Evolutionary conservation across 352 stramenopile genomes (phyloP), one percentile per base, ranked within the genome.

Genomic region (Phytophthora palmivora): DNA sequence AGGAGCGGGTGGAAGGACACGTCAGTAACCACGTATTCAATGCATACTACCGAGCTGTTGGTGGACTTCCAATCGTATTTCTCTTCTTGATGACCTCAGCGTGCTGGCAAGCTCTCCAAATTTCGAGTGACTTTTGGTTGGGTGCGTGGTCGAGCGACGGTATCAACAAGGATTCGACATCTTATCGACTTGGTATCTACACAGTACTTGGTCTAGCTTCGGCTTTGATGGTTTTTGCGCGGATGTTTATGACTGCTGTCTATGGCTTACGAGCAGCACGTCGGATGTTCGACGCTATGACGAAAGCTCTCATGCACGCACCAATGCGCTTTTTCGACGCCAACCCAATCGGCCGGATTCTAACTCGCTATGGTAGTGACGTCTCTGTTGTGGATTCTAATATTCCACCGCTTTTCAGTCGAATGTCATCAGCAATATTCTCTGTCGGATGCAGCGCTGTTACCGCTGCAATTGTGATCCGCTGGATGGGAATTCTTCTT

Each of bases 321-420:
- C 92, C 94, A 3, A 87, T 98, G 58, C 60, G 81, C 6, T 98
- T 98, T 65, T 98, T 98, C 72, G 93, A 98, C 67, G 89, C 87
- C 2, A 98, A 96, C 46, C 94, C 92, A 4, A 76, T 94, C 2
- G 92, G 91, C 1, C 78, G 90, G 7, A 96, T 98, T 49, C 38
- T 98, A 2, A 97, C 95, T 22, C 77, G 94, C 4, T 98, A 98
- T 74, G 78, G 78, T 3, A 85, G 85, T 6, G 94, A 98, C 63
- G 95, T 98, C 50, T 90, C 96, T 28, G 89, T 88, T 9, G 76
- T 98, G 24, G 92, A 98, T 71, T 72, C 96, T 3, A 83, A 91
- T 33, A 71, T 93, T 2, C 72, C 82, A 8, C 75, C 70, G 10
- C 34, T 71, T 0, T 79, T 84, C 14, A 79, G 63, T 18, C 67